These are phyloP conservation scores for Colletotrichum echinochloae DNA, from an alignment of 2,329 filamentous ascomycete species.

Conservation along the genomic window DNA sequence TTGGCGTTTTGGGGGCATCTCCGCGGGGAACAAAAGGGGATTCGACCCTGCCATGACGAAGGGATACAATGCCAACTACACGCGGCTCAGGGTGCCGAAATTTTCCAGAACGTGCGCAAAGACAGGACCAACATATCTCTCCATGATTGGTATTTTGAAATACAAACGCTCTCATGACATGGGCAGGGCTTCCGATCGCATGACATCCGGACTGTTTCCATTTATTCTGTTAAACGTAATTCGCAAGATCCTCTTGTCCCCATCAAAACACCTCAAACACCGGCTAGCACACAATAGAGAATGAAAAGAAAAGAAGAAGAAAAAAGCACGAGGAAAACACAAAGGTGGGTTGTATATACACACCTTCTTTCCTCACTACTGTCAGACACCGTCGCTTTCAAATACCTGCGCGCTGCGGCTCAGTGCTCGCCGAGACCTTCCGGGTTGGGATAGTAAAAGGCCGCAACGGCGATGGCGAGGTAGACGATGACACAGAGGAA, in stretches of 20 bases:
- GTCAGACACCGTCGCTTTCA: neutral
- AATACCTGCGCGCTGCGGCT: neutral
- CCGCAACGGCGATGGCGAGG: conserved; percentile 69
- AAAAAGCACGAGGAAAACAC: too few relatives aligned
- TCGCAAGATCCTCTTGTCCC: neutral
- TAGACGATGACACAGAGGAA: conserved; percentile 79
- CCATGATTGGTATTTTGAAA: neutral
- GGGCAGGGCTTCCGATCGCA: neutral
- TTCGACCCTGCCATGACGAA: neutral
- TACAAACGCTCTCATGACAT: conserved; percentile 1
- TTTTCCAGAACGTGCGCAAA: neutral
- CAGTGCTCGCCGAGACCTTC: conserved; percentile 26
- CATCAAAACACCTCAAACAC: neutral
- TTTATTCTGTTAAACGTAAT: neutral
- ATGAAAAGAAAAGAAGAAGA: neutral
- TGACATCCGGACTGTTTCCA: neutral
- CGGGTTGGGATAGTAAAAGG: conserved; percentile 67
- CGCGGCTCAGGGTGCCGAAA: neutral
- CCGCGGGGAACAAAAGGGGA: conserved; percentile 8
- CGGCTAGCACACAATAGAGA: neutral
- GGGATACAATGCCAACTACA: neutral
- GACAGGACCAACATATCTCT: neutral
- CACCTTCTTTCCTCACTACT: neutral
- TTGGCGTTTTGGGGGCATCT: conserved; percentile 20
- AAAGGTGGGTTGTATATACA: neutral